Base-by-base conservation (phyloP, 805 yeast species). In the Candida xiaguanensis region DNA sequence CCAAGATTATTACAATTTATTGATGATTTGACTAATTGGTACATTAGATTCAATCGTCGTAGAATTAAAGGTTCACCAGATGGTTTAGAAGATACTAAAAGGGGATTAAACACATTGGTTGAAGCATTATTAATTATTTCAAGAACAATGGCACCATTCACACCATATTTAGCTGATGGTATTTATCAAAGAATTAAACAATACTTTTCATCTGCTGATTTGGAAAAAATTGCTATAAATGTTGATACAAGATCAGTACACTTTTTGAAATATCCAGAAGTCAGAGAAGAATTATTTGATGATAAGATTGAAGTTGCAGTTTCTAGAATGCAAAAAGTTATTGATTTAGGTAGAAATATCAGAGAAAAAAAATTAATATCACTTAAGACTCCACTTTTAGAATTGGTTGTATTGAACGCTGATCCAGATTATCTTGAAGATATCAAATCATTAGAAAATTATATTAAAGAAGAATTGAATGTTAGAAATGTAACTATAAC, bases 81-180 rank as follows among this genome's bases (percentile, higher is more conserved):
- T 44, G 96, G 95, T 44, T 65, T 78, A 37, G 83, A 80, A 41
- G 99, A 93, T 59, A 84, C 96, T 53, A 63, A 80, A 51, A 77
- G 77, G 55, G 96, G 96, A 34, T 76, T 93, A 56, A 93, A 93
- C 69, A 85, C 97, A 17, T 72, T 93, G 63, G 81, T 90, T 41
- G 96, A 89, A 61, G 95, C 93, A 24, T 72, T 90, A 52, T 85
- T 85, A 63, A 87, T 88, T 33, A 80, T 93, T 56, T 83, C 80
- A 37, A 81, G 97, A 61, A 95, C 96, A 35, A 91, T 93, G 97
- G 98, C 98, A 42, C 99, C 99, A 49, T 93, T 93, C 70, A 90
- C 98, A 38, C 99, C 99, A 49, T 95, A 83, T 75, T 74, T 95
- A 63, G 74, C 98, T 36, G 99, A 93, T 57, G 79, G 78, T 55